Evolutionary conservation across 2,329 filamentous ascomycete species (phyloP).

Genomic region (Huntiella moniliformis): DNA sequence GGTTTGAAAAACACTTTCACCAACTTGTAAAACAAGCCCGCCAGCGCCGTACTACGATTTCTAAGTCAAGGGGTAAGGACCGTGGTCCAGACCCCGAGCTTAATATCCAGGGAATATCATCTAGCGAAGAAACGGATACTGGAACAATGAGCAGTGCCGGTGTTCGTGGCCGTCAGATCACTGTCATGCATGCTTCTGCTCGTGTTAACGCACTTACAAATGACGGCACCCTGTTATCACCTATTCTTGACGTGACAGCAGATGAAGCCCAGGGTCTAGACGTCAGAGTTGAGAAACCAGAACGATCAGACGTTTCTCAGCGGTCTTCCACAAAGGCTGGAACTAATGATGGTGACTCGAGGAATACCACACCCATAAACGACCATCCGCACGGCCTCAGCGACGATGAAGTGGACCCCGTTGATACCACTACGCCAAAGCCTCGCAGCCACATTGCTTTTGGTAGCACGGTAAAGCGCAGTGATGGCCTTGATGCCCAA

Average conservation of each 20-base stretch:
- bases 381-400: conserved; percentile 1
- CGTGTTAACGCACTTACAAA: conserved; percentile 39
- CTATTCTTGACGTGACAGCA: conserved; percentile 4
- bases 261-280: conserved; percentile 22
- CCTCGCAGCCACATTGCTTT: conserved; percentile 36
- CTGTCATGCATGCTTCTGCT: conserved; percentile 40
- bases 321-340: conserved; percentile 3
- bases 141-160: conserved; percentile 20
- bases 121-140: conserved; percentile 2
- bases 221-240: conserved; percentile 27
- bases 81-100: conserved; percentile 18
- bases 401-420: conserved; percentile 1
- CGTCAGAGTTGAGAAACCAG: conserved; percentile 14
- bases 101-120: conserved; percentile 12
- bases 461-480: conserved; percentile 44
- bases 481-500: conserved; percentile 27
- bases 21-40: conserved; percentile 59
- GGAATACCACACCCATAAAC: conserved; percentile 2
- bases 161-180: conserved; percentile 47
- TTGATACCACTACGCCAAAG: background rate
- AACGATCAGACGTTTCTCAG: conserved; percentile 4
- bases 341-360: conserved; percentile 4
- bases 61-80: conserved; percentile 27
- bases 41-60: conserved; percentile 42
- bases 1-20: conserved; percentile 95